Evolutionary conservation across 257 asterid genomes (phyloP), one percentile per base, ranked within the genome.

Genomic region (Anisodus tanguticus): DNA sequence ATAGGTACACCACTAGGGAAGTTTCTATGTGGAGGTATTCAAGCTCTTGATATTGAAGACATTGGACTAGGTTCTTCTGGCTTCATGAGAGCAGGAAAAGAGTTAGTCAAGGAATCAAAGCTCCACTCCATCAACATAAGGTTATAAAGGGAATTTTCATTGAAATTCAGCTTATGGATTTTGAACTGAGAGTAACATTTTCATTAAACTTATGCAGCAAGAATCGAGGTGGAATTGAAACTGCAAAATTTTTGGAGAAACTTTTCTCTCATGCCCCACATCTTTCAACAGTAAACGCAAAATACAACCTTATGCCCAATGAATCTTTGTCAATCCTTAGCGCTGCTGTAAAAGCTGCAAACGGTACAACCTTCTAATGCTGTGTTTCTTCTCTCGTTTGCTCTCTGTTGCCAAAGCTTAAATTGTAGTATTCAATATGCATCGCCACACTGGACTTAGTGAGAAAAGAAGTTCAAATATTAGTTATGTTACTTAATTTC

Each of bases 201-300:
- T 68, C 79, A 35, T 63, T 45, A 71, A 84, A 72, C 84, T 86
- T 55, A 68, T 86, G 82, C 93, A 95, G 99, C 90, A 83, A 93
- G 82, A 95, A 95, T 87, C 90, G 88, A 83, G 98, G 98, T 81
- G 98, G 95, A 84, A 83, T 84, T 86, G 97, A 90, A 91, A 90
- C 96, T 88, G 98, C 98, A 86, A 86, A 82, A 13, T 95, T 95
- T 84, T 67, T 94, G 83, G 86, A 95, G 2, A 90, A 86, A 88
- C 92, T 95, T 84, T 84, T 95, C 87, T 83, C 87, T 72, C 85
- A 86, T 51, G 91, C 94, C 9, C 91, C 88, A 35, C 86, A 88
- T 82, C 88, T 93, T 47, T 83, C 87, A 83, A 89, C 97, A 74
- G 84, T 96, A 80, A 89, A 92, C 83, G 94, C 98, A 63, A 88